Conservation (phyloP, 352 stramenopile species). For the Globisporangium nodosum region DNA sequence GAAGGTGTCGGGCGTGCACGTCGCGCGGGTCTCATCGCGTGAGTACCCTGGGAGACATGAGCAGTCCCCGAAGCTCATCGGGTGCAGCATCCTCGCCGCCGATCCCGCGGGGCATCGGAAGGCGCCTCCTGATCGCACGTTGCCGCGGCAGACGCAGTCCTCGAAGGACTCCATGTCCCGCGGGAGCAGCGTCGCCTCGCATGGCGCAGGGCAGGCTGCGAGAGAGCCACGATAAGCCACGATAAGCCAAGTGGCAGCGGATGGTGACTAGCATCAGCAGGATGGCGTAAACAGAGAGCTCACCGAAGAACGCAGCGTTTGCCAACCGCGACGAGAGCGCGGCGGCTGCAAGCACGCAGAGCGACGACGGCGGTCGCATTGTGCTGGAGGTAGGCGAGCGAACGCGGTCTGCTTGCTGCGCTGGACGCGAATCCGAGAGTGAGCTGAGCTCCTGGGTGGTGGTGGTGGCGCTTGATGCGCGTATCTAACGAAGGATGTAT, state of each 20-base stretch:
- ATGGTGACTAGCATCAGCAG: too few relatives aligned
- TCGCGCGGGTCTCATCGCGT: slow-evolving; percentile 33
- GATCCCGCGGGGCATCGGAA: slow-evolving; percentile 37
- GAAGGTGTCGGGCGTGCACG: slow-evolving; percentile 33
- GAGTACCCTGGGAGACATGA: slow-evolving; percentile 21
- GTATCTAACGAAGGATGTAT: neutral
- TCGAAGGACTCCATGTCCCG: slow-evolving; percentile 77
- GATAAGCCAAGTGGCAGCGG: neutral
- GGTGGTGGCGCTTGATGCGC: too few relatives aligned
- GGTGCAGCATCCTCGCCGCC: slow-evolving; percentile 21
- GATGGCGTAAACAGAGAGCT: neutral
- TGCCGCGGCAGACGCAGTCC: slow-evolving; percentile 49
- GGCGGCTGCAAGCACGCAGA: slow-evolving; percentile 7
- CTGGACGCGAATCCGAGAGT: slow-evolving; percentile 17
- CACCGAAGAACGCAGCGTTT: slow-evolving; percentile 37
- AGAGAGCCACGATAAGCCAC: neutral
- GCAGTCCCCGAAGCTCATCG: slow-evolving; percentile 40
- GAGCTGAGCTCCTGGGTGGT: neutral
- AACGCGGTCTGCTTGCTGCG: too few relatives aligned
- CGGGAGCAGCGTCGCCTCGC: slow-evolving; percentile 70
- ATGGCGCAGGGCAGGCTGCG: slow-evolving; percentile 56
- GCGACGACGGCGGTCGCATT: slow-evolving; percentile 9
- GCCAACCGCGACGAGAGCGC: slow-evolving; percentile 10
- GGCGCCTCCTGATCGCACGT: neutral
- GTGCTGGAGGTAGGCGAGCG: too few relatives aligned